Percentiles rank a stretch among this genome's conserved stretches.
Evolutionary conservation across 305 asterid genomes (phyloP).

Genomic region (Fraxinus sp.): DNA sequence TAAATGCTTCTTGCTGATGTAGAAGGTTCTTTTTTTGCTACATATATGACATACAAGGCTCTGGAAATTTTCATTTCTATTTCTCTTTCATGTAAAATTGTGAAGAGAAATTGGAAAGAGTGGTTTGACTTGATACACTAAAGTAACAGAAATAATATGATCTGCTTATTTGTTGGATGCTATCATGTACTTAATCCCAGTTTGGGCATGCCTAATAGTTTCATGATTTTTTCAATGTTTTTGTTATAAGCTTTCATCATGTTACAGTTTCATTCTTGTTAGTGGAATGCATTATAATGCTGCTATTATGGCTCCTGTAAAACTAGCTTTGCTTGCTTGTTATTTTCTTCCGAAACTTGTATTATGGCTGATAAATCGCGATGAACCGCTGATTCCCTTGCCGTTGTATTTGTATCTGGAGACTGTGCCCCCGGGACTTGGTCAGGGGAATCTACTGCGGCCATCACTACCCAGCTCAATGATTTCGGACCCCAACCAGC

Average conservation of each 20-base stretch:
- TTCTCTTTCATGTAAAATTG: background rate
- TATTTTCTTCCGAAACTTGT: background rate
- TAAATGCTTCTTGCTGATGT: background rate
- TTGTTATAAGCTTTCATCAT: background rate
- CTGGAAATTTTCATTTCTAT: background rate
- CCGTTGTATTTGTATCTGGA: background rate
- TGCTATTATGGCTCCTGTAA: background rate
- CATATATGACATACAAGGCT: background rate
- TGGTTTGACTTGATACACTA: background rate
- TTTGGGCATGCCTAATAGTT: background rate
- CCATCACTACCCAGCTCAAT: background rate
- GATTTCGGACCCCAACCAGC: background rate
- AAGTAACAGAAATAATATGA: background rate
- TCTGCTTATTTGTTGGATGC: background rate
- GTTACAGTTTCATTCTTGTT: background rate
- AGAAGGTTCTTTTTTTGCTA: background rate
- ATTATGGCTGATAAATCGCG: background rate
- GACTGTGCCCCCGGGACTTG: background rate
- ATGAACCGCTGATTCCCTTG: background rate
- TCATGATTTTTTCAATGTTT: background rate
- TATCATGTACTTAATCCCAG: background rate
- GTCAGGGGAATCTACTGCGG: background rate
- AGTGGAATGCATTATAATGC: background rate
- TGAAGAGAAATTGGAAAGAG: background rate
- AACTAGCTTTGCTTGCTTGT: background rate